Conservation (phyloP, 768 basidiomycete genomes). For the Suillus americanus region DNA sequence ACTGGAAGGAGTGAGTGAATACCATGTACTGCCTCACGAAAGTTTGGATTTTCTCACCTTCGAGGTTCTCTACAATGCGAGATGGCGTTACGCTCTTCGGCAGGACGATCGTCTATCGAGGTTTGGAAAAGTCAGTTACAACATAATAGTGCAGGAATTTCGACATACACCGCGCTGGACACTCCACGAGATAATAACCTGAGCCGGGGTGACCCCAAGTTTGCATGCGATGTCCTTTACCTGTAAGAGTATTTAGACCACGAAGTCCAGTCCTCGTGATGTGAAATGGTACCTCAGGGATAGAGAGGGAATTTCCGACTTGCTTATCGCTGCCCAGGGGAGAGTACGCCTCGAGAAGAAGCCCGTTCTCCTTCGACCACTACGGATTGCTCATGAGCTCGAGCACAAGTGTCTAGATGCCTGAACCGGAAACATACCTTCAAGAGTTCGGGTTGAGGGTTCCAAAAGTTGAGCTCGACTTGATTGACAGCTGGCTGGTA, state of each 20-base stretch:
- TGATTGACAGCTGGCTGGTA: constrained; percentile 72
- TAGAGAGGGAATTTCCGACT: constrained; percentile 55
- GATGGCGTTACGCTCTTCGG: constrained; percentile 77
- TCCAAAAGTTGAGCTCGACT: constrained; percentile 76
- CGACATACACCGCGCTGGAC: constrained; percentile 67
- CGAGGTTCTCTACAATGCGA: constrained; percentile 68
- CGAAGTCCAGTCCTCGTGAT: neutral
- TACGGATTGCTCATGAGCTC: constrained; percentile 17
- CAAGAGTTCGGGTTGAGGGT: constrained; percentile 76
- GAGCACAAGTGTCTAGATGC: neutral
- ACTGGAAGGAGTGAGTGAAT: constrained; percentile 17
- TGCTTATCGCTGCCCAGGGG: constrained; percentile 65
- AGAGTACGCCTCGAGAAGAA: constrained; percentile 76
- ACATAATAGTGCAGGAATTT: neutral
- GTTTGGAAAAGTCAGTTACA: neutral
- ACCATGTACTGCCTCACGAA: neutral
- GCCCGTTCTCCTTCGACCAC: constrained; percentile 66
- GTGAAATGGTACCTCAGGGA: constrained; percentile 46
- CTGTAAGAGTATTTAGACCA: constrained; percentile 20
- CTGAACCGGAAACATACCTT: constrained; percentile 39
- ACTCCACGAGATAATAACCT: constrained; percentile 75
- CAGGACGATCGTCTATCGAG: constrained; percentile 58
- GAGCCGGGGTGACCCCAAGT: constrained; percentile 71
- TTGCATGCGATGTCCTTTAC: constrained; percentile 58
- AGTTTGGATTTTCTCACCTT: constrained; percentile 38